A percentile compares a stretch with the other conserved stretches of the same genome.
Evolutionary conservation across 179 eudicot species (phyloP).

Genomic region (Spergularia azorica): DNA sequence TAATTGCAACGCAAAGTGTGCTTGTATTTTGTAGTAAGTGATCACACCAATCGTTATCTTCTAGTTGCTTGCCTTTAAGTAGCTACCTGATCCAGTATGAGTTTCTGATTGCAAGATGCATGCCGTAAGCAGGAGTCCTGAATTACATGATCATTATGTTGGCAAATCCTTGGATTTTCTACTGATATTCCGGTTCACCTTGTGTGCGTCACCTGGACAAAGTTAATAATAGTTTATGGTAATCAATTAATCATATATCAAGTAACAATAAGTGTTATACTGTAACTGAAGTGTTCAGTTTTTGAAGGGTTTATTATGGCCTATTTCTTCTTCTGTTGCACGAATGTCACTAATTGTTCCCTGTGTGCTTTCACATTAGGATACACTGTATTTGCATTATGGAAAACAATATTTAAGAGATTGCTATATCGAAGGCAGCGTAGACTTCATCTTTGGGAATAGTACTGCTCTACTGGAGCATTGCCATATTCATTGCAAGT

Average conservation of each 20-base stretch:
- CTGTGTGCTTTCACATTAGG: conserved; percentile 42
- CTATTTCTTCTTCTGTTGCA: background rate
- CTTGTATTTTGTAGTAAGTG: background rate
- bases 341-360: conserved; percentile 5
- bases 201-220: background rate
- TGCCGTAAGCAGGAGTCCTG: background rate
- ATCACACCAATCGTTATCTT: background rate
- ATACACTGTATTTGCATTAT: conserved; percentile 85
- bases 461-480: conserved; percentile 96
- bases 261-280: background rate
- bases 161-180: background rate
- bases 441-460: conserved; percentile 93
- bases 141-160: background rate
- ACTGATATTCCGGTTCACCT: background rate
- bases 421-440: conserved; percentile 96
- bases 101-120: background rate
- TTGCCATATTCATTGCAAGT: conserved; percentile 95
- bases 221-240: background rate
- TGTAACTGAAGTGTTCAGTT: background rate
- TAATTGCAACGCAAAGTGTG: background rate
- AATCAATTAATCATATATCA: background rate
- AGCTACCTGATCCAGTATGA: background rate
- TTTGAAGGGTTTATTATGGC: conserved; percentile 1
- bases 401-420: conserved; percentile 90
- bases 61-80: too few relatives aligned